These are phyloP conservation scores for Lodderomyces margitis DNA, from an alignment of 1,139 yeast species.

Conservation along the genomic window DNA sequence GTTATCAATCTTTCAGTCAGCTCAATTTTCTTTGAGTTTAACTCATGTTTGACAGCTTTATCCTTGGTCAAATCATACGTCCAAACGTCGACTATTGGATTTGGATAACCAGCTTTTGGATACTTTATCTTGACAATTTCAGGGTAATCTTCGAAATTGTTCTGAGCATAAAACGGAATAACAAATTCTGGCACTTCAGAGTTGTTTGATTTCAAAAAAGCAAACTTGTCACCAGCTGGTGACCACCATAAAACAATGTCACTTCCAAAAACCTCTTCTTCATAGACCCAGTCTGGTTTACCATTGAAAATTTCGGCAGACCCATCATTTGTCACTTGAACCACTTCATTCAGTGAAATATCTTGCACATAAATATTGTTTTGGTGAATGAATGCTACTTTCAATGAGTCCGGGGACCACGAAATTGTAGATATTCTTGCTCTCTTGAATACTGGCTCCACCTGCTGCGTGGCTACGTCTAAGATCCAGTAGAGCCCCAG, in stretches of 20 bases:
- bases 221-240: slow-evolving; percentile 47
- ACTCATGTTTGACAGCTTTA: slow-evolving; percentile 18
- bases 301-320: slow-evolving; percentile 51
- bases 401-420: slow-evolving; percentile 74
- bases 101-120: slow-evolving; percentile 48
- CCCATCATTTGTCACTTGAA: slow-evolving; percentile 50
- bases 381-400: slow-evolving; percentile 63
- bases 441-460: slow-evolving; percentile 26
- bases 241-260: slow-evolving; percentile 62
- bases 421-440: slow-evolving; percentile 51
- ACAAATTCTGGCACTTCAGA: slow-evolving; percentile 51
- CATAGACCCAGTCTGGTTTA: slow-evolving; percentile 63
- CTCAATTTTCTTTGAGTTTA: slow-evolving; percentile 23
- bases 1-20: slow-evolving; percentile 32
- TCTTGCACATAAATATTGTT: slow-evolving; percentile 55
- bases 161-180: slow-evolving; percentile 54
- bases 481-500: slow-evolving; percentile 62
- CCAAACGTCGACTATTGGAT: slow-evolving; percentile 42
- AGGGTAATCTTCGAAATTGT: slow-evolving; percentile 38
- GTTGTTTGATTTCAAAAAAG: slow-evolving; percentile 51
- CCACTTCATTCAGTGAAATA: slow-evolving; percentile 17
- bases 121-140: slow-evolving; percentile 38
- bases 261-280: slow-evolving; percentile 53
- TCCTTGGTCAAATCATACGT: slow-evolving; percentile 27
- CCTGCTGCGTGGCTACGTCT: slow-evolving; percentile 24